Conservation (phyloP, 1,284 basidiomycete species). For the Cryptococcus neoformans region DNA sequence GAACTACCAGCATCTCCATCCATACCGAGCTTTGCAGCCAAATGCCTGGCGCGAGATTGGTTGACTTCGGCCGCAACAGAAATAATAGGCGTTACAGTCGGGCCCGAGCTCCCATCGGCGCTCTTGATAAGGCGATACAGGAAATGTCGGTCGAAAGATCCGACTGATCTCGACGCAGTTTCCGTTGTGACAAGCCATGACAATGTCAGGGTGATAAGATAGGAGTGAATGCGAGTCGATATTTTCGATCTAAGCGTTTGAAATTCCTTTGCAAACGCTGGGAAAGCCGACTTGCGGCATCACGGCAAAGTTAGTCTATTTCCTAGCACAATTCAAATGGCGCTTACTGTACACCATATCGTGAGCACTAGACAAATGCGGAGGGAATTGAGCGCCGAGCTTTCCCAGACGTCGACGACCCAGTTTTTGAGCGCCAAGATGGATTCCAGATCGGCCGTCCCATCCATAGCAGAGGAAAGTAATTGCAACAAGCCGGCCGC, state of each 20-base stretch:
- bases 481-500: slow-evolving; percentile 1
- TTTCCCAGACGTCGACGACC: slow-evolving; percentile 4
- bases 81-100: neutral
- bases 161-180: neutral
- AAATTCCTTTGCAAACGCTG: neutral
- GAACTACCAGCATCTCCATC: neutral
- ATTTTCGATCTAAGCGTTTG: neutral
- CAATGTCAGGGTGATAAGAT: slow-evolving; percentile 2
- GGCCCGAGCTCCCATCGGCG: neutral
- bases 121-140: neutral
- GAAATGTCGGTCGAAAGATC: neutral
- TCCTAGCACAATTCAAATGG: neutral
- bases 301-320: neutral
- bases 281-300: neutral
- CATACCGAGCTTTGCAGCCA: neutral
- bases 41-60: neutral
- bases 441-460: neutral
- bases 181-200: neutral
- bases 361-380: slow-evolving; percentile 13
- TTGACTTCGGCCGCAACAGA: neutral
- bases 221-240: neutral
- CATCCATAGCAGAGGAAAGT: neutral
- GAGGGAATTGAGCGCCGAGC: slow-evolving; percentile 6
- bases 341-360: slow-evolving; percentile 15
- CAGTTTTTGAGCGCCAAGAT: neutral